Evolutionary conservation across 2,329 filamentous ascomycete genomes (phyloP).

Genomic region (Paecilomyces fulvus): DNA sequence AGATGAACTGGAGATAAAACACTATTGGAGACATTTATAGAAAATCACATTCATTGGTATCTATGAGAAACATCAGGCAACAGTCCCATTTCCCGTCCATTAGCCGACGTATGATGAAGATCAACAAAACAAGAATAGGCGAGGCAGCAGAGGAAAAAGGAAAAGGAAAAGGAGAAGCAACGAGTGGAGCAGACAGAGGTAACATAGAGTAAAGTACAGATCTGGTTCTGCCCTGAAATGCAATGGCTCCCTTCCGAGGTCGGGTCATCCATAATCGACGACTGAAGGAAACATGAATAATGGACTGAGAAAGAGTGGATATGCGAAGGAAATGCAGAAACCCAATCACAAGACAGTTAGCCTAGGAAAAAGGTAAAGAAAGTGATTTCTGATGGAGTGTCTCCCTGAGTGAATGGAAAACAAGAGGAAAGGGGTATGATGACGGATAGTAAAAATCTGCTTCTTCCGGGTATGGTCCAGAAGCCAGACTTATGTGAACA

Average conservation of each 20-base stretch:
- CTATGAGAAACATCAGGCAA: background rate
- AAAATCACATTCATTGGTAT: background rate
- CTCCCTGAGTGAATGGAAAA: background rate
- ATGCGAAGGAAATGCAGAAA: background rate
- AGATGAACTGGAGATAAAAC: no score
- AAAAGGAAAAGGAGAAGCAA: background rate
- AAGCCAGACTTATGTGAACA: background rate
- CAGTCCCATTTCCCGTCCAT: background rate
- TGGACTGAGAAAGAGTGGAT: background rate
- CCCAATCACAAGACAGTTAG: background rate
- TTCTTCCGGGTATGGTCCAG: background rate
- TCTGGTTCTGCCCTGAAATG: background rate
- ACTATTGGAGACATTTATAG: background rate
- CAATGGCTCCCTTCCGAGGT: background rate
- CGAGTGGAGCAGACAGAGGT: background rate
- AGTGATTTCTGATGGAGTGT: background rate
- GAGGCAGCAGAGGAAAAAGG: constrained; percentile 1
- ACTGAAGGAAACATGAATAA: background rate
- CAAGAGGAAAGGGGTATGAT: constrained; percentile 1
- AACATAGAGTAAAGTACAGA: background rate
- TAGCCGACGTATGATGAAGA: background rate
- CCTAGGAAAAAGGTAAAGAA: constrained; percentile 1
- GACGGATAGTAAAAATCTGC: constrained; percentile 1
- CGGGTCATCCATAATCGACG: background rate
- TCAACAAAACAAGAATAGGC: constrained; percentile 7